Conservation (phyloP, 306 rosid species). For the Quercus alba region DNA sequence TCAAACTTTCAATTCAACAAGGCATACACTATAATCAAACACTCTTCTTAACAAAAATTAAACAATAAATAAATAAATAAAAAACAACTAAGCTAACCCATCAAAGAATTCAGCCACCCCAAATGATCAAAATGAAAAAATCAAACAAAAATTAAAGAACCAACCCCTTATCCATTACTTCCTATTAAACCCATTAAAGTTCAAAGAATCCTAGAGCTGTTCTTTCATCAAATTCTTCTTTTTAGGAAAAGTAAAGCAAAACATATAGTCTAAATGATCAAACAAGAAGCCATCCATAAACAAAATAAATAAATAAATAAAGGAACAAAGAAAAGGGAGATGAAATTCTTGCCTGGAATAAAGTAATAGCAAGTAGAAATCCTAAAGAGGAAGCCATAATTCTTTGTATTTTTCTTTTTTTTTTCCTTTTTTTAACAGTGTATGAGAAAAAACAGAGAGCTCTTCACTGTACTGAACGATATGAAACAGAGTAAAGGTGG, state of each 20-base stretch:
- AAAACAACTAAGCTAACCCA: background rate
- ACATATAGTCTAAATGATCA: background rate
- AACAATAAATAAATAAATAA: background rate
- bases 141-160: background rate
- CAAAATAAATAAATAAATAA: background rate
- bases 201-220: background rate
- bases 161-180: background rate
- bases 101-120: background rate
- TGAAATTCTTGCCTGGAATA: constrained; percentile 47
- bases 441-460: background rate
- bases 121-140: background rate
- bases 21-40: background rate
- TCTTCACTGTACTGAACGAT: background rate
- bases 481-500: background rate
- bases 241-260: background rate
- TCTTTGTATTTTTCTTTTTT: background rate
- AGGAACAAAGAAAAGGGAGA: background rate
- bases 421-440: background rate
- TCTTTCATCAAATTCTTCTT: background rate
- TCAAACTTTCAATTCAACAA: background rate
- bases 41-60: background rate
- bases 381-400: constrained; percentile 31
- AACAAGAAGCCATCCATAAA: background rate
- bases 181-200: background rate
- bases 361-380: constrained; percentile 24